Conservation (phyloP, 768 basidiomycete genomes). For the Wakefieldia striispora region DNA sequence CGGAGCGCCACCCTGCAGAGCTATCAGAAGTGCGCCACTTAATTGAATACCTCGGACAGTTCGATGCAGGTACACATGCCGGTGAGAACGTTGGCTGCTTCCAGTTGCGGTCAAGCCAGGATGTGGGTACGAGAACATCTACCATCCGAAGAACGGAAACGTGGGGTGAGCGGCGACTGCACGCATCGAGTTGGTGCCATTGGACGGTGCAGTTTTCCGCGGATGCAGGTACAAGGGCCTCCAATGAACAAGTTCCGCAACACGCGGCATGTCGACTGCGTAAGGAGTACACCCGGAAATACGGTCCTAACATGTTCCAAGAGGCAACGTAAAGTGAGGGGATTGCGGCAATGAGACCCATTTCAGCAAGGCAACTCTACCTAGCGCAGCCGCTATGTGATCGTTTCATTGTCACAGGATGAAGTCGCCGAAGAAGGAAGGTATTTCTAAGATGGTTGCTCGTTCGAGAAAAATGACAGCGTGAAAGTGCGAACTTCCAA, state of each 20-base stretch:
- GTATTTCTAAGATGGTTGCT: too few species aligned
- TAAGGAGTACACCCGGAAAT: conserved; percentile 10
- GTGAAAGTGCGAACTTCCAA: not conserved
- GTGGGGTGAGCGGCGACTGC: conserved; percentile 1
- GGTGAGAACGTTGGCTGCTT: conserved; percentile 1
- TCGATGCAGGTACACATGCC: conserved; percentile 7
- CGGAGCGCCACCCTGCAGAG: not conserved
- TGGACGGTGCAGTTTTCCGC: conserved; percentile 11
- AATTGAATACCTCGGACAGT: conserved; percentile 2
- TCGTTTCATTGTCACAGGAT: conserved; percentile 13
- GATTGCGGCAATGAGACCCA: conserved; percentile 5
- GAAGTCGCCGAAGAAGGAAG: conserved; percentile 6
- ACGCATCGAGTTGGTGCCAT: conserved; percentile 5
- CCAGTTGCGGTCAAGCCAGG: not conserved
- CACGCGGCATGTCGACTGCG: conserved; percentile 11
- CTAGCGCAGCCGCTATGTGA: conserved; percentile 2
- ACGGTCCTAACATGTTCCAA: conserved; percentile 4
- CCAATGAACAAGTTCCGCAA: conserved; percentile 10
- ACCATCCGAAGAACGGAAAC: conserved; percentile 1
- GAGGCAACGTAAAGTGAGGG: conserved; percentile 13
- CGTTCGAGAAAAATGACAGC: too few species aligned
- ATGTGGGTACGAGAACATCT: not conserved
- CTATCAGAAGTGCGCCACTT: not conserved
- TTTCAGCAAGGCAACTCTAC: not conserved
- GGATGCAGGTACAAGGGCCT: conserved; percentile 10